Evolutionary conservation across 495 filamentous ascomycete genomes (phyloP), one percentile per base, ranked within the genome.

Genomic region (Glarea lozoyensis): DNA sequence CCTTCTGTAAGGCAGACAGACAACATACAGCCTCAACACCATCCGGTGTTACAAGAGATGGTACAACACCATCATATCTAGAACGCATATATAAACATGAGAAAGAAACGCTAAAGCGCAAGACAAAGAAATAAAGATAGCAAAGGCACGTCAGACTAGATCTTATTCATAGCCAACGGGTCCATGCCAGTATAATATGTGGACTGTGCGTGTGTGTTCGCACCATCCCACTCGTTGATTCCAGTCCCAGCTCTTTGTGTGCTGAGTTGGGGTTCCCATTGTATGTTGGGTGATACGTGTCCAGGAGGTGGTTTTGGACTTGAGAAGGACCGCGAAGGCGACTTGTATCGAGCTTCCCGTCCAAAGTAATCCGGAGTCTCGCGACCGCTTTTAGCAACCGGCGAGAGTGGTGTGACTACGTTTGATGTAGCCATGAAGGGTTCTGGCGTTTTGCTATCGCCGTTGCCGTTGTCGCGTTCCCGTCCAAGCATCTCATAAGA

Each of bases 401-500:
- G 25, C n/a, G 25, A 29, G 9, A 42, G 45, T 4, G 48, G 40
- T n/a, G 50, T 45, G 13, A 66, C 70, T 18, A 69, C 66, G 38
- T 71, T 54, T 1, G 63, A 60, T 21, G 62, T 68, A 9, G 49
- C 66, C 29, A 68, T 56, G 3, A 59, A 58, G 0, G 68, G 56
- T 37, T 70, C 66, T 2, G 73, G 67, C 6, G 57, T 59, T 54
- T 72, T 76, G 12, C 66, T 43, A 13, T 19, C 27, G 52, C 64
- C 65, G 54, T 72, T 76, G 12, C 66, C 44, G 15, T 19, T 31
- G 52, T 65, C 65, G 54, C 69, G 64, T 43, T 71, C 71, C 57
- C 68, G 66, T 53, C 66, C 65, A 42, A 89, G 78, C 80, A 94
- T 88, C 65, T 94, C 86, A 71, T 88, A 93, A 51, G 79, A 76